Evolutionary conservation across 768 basidiomycete species (phyloP), one percentile per base, ranked within the genome.

Genomic region (Rhodotorula diobovata): DNA sequence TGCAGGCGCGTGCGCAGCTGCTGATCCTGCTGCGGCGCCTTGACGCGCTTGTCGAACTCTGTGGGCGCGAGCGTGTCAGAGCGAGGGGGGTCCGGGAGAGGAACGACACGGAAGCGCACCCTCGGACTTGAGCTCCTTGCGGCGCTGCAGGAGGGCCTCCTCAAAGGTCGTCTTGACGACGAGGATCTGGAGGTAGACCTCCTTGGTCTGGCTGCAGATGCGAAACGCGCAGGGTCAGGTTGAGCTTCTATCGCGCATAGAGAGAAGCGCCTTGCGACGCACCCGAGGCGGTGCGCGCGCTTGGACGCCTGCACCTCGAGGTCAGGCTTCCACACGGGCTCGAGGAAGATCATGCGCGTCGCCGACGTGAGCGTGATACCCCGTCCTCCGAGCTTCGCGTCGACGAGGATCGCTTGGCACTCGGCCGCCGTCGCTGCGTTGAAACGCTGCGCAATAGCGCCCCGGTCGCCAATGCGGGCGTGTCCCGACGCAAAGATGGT

Each of bases 271-370:
- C 9, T 39, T 7, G 39, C 9, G 12, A 50, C 63, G 34, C 20
- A 70, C 69, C 70, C 74, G 28, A 75, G 67, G 2, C 74, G 63
- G 23, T 75, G 74, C 32, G 70, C 70, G 4, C 74, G 74, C 57
- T 75, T 75, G 45, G 34, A 46, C 11, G 70, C 70, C 46, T 75
- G 74, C 7, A 69, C 15, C 34, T 69, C 74, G 41, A 75, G 32
- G 54, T 67, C 71, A 16, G 69, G 63, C 53, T 54, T 48, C 74
- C 74, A 75, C 23, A 72, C 41, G 9, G 70, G 67, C 54, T 75
- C 74, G 32, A 63, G 34, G 16, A 69, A 30, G 61, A 75, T 70
- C 39, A 75, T 57, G 9, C 74, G 34, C 7, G 16, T 41, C 21
- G 74, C 74, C 1, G 63, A 62, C 2, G 70, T 70, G 21, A 75